Evolutionary conservation across 2,329 filamentous ascomycete genomes (phyloP), one percentile per base, ranked within the genome.

Genomic region (Diaporthe australafricana): DNA sequence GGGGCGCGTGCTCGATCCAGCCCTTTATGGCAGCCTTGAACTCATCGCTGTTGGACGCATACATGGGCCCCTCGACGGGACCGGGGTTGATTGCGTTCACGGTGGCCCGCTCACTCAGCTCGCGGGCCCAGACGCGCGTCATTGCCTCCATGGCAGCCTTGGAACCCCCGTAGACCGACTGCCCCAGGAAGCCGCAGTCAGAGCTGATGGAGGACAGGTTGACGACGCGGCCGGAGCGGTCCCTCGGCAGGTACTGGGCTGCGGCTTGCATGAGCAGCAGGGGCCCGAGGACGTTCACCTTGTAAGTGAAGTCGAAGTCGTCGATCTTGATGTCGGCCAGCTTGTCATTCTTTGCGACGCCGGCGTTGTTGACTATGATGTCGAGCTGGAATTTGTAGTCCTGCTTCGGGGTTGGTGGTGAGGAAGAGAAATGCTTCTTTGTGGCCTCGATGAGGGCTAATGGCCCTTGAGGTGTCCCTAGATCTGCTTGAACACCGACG

Each of bases 331-430:
- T 88, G 35, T 93, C 88, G 65, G 89, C 87, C 30, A 93, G 83
- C 32, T 84, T 80, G 76, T 91, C 88, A 82, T 96, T 96, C 48
- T 88, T 83, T 40, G 89, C 85, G 8, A 91, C 84, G 68, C 94
- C 95, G 38, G 95, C 94, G 81, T 97, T 97, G 87, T 97, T 97
- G 85, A 97, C 85, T 68, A 97, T 85, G 73, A 97, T 94, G 82
- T 97, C 94, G 78, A 97, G 87, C 77, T 92, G 89, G 79, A 94
- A 89, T 8, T 65, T 73, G 70, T 85, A 84, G 72, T 82, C 79
- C 5, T 56, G 53, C 22, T 27, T 22, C 7, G 75, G 77, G 62
- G 77, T 71, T 12, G 75, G 74, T 22, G 70, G 83, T 35, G 87
- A 85, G 71, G 86, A 79, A 11, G 86, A 70, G 81, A 93, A 91